Evolutionary conservation across 75 land plant species (phyloP).

Genomic region (Isoetes taiwanensis): DNA sequence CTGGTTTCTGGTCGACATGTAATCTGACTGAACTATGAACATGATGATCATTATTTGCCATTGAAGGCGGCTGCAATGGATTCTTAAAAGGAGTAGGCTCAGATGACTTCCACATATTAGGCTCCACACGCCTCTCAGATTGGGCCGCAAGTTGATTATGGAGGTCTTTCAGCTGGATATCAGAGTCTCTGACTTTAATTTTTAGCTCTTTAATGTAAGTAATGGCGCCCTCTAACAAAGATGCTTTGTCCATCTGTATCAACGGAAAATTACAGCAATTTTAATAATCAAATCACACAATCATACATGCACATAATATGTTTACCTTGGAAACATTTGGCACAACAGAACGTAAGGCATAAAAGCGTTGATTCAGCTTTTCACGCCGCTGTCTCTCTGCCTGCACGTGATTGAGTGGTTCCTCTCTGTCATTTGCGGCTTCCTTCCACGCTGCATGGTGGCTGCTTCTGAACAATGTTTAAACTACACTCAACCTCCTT

Average conservation of each 20-base stretch:
- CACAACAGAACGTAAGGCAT: conserved; percentile 77
- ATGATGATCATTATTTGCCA: no score
- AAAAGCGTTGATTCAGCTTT: conserved; percentile 87
- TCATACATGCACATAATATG: background rate
- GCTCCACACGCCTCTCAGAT: no score
- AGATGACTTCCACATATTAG: no score
- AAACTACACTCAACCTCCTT: conserved; percentile 26
- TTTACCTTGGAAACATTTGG: conserved; percentile 79
- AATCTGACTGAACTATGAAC: no score
- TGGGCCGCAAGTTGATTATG: no score
- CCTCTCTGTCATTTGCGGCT: conserved; percentile 90
- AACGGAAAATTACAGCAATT: no score
- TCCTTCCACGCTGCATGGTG: conserved; percentile 64
- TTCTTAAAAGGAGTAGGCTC: no score
- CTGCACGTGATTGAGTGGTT: conserved; percentile 87
- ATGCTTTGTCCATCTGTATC: conserved; percentile 79
- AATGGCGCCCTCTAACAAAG: conserved; percentile 82
- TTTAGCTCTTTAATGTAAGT: conserved; percentile 71
- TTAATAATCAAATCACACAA: no score
- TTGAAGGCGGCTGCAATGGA: no score
- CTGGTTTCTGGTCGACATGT: no score
- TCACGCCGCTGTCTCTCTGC: conserved; percentile 90
- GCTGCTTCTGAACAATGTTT: conserved; percentile 14
- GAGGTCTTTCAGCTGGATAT: conserved; percentile 46
- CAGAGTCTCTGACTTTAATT: conserved; percentile 41